These are phyloP conservation scores for Neoboletus magnificus DNA, from an alignment of 768 basidiomycete species.

Conservation along the genomic window DNA sequence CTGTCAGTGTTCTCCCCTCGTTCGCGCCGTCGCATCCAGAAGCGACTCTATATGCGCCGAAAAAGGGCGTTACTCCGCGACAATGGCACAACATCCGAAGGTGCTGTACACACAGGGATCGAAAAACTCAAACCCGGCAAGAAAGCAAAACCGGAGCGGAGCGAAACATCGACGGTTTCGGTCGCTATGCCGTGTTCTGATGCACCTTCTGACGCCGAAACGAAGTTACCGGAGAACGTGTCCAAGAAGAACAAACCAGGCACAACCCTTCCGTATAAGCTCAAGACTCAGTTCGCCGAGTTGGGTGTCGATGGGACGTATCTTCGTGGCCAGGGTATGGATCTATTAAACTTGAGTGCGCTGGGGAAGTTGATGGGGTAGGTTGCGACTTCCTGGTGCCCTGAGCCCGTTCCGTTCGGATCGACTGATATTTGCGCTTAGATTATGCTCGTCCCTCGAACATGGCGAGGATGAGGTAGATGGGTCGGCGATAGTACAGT, in stretches of 20 bases:
- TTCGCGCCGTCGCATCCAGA: constrained; percentile 53
- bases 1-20: constrained; percentile 39
- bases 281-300: constrained; percentile 39
- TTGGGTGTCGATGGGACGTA: constrained; percentile 44
- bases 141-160: constrained; percentile 8
- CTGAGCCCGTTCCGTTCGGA: not conserved
- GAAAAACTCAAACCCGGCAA: constrained; percentile 41
- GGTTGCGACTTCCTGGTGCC: constrained; percentile 26
- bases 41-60: constrained; percentile 70
- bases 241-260: constrained; percentile 32
- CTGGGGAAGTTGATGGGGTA: constrained; percentile 42
- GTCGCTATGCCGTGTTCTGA: constrained; percentile 6
- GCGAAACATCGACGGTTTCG: constrained; percentile 5
- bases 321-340: constrained; percentile 43
- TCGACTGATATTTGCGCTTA: not conserved
- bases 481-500: constrained; percentile 17
- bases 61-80: constrained; percentile 54
- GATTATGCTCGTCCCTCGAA: constrained; percentile 31
- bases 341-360: constrained; percentile 36
- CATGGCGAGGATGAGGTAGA: constrained; percentile 21
- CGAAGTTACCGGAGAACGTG: constrained; percentile 5
- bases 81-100: constrained; percentile 11
- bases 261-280: constrained; percentile 43
- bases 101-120: not conserved
- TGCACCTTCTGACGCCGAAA: constrained; percentile 8